Percentiles rank a stretch among this genome's conserved stretches.
These are phyloP conservation scores for Tylopilus intermedius DNA, from an alignment of 768 basidiomycete species.

Conservation along the genomic window DNA sequence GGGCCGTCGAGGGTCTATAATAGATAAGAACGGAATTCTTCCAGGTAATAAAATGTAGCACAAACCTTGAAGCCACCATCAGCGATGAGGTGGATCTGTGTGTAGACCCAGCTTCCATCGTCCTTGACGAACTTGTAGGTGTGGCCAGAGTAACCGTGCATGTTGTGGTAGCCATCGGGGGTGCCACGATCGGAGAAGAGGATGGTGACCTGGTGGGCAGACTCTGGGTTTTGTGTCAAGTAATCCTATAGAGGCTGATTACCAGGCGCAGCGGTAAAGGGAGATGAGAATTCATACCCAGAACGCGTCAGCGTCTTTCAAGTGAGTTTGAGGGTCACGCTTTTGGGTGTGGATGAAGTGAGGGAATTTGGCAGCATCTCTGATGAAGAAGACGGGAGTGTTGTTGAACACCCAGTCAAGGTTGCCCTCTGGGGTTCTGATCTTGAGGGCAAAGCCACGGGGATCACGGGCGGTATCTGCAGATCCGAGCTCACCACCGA, in stretches of 20 bases:
- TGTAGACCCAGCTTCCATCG: conserved; percentile 80
- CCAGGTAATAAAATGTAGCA: neutral
- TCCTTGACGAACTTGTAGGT: conserved; percentile 84
- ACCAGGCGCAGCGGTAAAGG: neutral
- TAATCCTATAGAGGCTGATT: conserved; percentile 60
- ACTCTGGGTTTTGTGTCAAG: conserved; percentile 82
- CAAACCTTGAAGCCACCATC: conserved; percentile 78
- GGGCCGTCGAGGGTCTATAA: conserved; percentile 64
- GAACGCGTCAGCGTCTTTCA: conserved; percentile 84
- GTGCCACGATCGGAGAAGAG: conserved; percentile 94
- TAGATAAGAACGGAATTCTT: conserved; percentile 1
- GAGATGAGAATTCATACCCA: conserved; percentile 44
- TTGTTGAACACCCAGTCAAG: conserved; percentile 92
- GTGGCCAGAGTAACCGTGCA: conserved; percentile 94
- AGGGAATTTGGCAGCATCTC: conserved; percentile 83
- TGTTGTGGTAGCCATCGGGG: conserved; percentile 79
- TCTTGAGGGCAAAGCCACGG: conserved; percentile 86
- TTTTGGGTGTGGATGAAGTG: conserved; percentile 95
- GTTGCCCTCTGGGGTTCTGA: conserved; percentile 89
- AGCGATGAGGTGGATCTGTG: conserved; percentile 76
- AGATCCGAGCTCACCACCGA: conserved; percentile 82
- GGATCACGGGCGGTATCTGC: conserved; percentile 92
- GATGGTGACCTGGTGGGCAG: conserved; percentile 85
- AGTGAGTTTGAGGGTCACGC: conserved; percentile 85
- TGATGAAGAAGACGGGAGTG: conserved; percentile 88